These are phyloP conservation scores for Penicillium sp. DNA, from an alignment of 2,329 filamentous ascomycete genomes.

Conservation along the genomic window DNA sequence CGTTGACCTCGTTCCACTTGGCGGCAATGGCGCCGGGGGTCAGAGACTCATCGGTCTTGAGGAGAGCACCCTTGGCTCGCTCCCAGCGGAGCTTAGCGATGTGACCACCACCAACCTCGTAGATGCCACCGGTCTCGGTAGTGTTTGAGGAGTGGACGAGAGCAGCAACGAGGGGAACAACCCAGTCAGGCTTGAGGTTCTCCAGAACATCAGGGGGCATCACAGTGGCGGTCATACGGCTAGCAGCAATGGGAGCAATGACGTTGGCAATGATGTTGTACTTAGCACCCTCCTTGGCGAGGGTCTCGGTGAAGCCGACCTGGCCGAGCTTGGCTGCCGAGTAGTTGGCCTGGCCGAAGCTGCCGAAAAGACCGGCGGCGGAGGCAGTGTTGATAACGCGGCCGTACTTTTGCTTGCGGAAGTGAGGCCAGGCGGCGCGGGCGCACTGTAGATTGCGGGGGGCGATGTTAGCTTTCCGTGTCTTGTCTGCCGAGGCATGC, in stretches of 20 bases:
- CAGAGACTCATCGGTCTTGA: constrained; percentile 86
- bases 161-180: constrained; percentile 88
- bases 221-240: constrained; percentile 92
- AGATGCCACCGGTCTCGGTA: constrained; percentile 84
- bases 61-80: constrained; percentile 82
- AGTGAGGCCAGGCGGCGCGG: constrained; percentile 93
- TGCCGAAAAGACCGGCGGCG: constrained; percentile 93
- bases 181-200: constrained; percentile 88
- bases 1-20: constrained; percentile 85
- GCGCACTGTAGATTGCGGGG: constrained; percentile 64
- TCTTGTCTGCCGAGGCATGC: neutral
- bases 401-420: constrained; percentile 98
- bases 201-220: constrained; percentile 93
- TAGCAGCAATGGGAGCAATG: constrained; percentile 93
- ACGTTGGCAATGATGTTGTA: constrained; percentile 98
- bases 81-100: constrained; percentile 95
- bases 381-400: constrained; percentile 96
- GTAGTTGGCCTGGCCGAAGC: constrained; percentile 96
- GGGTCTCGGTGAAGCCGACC: constrained; percentile 96
- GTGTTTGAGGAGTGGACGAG: constrained; percentile 86
- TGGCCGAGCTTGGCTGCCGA: constrained; percentile 94
- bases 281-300: constrained; percentile 96
- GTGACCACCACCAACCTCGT: constrained; percentile 91
- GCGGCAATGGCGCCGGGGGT: constrained; percentile 86
- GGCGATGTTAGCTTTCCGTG: constrained; percentile 24